Base-by-base conservation (phyloP, 371 early-diverging fungal genomes). In the Mortierella sp. region DNA sequence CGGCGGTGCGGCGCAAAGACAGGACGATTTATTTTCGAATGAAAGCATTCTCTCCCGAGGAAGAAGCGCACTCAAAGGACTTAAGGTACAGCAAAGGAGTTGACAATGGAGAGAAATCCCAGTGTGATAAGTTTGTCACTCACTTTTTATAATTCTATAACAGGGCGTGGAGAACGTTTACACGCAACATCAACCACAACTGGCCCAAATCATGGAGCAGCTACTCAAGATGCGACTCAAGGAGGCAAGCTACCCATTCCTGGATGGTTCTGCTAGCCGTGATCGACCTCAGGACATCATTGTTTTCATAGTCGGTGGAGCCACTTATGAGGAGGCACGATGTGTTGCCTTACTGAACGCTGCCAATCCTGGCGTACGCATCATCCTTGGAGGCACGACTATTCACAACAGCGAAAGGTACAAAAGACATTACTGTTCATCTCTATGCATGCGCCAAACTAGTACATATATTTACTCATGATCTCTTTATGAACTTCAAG, bases 131-230 rank as follows among this genome's bases (percentile, higher is more conserved):
- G 34, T 7, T 34, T 10, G 10, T 10, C 10, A 10, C 34, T 34
- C 34, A 34, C 34, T 10, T 34, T 7, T 4, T 34, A 34, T 34
- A 4, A 9, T 8, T 26, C 24, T 27, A 8, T 7, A 31, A 38
- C 71, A 93, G 84, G 99, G 97, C 3, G 96, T 95, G n/a, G 98
- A 98, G 61, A 98, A 98, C 67, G 97, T 98, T 13, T 98, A 97
- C 79, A 97, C 98, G 12, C 96, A 96, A 71, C 98, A 98, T 74
- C 86, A 86, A n/a, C 96, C 98, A 10, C 86, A 88, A 9, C 63
- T 98, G 47, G 89, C 87, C 0, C 89, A 91, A 34, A 92, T 89
- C 28, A 47, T 98, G 26, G 91, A 94, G 61, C 80, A 85, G 41
- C 62, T 94, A 49, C 78, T 93, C 49, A 95, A 95, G 70, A 95